These are phyloP conservation scores for Sporothrix dimorphospora DNA, from an alignment of 2,329 filamentous ascomycete species.

Conservation along the genomic window DNA sequence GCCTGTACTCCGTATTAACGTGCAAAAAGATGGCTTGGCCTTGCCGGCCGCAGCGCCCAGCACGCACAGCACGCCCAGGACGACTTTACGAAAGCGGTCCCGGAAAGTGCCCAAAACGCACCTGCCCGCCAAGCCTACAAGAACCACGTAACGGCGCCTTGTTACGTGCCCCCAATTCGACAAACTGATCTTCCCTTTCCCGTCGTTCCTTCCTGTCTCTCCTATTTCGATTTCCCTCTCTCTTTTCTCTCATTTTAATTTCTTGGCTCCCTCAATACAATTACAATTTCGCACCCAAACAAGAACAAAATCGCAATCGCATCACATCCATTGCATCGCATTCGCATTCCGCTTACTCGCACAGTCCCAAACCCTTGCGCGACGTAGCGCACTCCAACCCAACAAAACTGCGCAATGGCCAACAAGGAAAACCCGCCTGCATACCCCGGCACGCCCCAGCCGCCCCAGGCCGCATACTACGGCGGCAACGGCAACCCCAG, in stretches of 20 bases:
- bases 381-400: no score
- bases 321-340: not conserved
- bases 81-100: not conserved
- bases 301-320: not conserved
- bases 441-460: conserved; percentile 46
- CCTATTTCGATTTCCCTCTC: not conserved
- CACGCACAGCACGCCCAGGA: not conserved
- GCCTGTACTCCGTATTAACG: no score
- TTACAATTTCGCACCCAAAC: not conserved
- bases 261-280: not conserved
- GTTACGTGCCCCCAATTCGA: not conserved
- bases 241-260: not conserved
- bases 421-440: conserved; percentile 53
- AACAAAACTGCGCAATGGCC: conserved; percentile 44
- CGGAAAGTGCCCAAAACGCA: not conserved
- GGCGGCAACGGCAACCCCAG: conserved; percentile 31
- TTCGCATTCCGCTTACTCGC: not conserved
- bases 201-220: not conserved
- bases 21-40: not conserved
- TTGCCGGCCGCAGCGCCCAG: not conserved
- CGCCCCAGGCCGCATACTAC: conserved; percentile 35
- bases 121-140: conserved; percentile 7
- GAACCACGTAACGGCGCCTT: conserved; percentile 10
- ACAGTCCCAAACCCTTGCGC: no score
- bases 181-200: conserved; percentile 20